Evolutionary conservation across 2,329 filamentous ascomycete species (phyloP).

Genomic region (Arachnomyces sp.): DNA sequence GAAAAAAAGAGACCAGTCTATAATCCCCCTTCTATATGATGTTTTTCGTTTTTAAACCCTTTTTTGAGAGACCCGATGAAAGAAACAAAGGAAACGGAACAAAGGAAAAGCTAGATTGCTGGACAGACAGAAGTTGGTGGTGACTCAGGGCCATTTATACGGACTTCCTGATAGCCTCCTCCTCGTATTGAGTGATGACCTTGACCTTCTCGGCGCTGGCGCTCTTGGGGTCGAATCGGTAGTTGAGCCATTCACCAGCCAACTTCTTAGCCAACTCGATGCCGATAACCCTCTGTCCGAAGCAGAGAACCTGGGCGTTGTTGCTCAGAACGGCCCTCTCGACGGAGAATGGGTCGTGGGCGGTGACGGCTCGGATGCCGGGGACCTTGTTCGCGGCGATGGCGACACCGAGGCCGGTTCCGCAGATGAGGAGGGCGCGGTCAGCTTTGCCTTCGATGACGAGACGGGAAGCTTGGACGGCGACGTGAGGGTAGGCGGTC

Average conservation of each 20-base stretch:
- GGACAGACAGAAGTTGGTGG: no score
- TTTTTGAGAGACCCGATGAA: no score
- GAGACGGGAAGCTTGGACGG: conserved; percentile 59
- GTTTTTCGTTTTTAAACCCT: no score
- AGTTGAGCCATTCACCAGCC: conserved; percentile 75
- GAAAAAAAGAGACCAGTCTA: no score
- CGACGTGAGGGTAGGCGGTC: conserved; percentile 72
- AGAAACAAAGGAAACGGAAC: no score
- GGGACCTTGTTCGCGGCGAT: conserved; percentile 85
- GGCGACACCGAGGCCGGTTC: conserved; percentile 77
- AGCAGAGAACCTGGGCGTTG: conserved; percentile 77
- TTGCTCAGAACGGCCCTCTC: conserved; percentile 75
- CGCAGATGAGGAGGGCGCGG: conserved; percentile 70
- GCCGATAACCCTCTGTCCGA: conserved; percentile 76
- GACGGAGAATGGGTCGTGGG: conserved; percentile 77
- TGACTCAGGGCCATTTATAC: no score
- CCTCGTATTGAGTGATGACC: conserved; percentile 37
- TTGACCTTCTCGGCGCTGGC: conserved; percentile 54
- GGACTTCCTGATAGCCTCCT: conserved; percentile 15
- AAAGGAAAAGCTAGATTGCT: no score
- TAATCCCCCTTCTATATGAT: no score
- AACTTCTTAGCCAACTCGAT: conserved; percentile 70
- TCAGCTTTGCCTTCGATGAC: conserved; percentile 51
- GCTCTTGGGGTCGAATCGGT: conserved; percentile 64
- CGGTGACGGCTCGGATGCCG: conserved; percentile 77